These are phyloP conservation scores for Neofusicoccum ribis DNA, from an alignment of 2,329 filamentous ascomycete species.

Conservation along the genomic window DNA sequence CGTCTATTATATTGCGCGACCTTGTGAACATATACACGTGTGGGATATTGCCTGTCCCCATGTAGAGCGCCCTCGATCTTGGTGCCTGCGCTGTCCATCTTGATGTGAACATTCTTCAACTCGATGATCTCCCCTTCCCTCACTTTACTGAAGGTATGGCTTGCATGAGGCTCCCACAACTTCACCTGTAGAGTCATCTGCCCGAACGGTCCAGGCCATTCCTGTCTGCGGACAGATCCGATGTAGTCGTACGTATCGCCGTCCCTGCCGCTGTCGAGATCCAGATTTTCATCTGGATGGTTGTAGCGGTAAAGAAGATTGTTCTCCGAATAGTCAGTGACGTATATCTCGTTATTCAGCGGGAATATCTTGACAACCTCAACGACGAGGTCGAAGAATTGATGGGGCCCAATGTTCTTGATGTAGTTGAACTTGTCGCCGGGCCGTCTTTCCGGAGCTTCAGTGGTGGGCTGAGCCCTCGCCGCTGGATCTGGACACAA, in stretches of 20 bases:
- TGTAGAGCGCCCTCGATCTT: conserved; percentile 73
- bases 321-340: conserved; percentile 83
- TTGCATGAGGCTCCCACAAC: conserved; percentile 68
- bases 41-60: conserved; percentile 54
- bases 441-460: background rate
- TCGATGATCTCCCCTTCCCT: conserved; percentile 62
- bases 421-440: conserved; percentile 47
- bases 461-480: background rate
- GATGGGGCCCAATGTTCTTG: conserved; percentile 57
- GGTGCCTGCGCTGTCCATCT: conserved; percentile 38
- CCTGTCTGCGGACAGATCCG: conserved; percentile 33
- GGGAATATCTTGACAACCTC: conserved; percentile 65
- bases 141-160: conserved; percentile 58
- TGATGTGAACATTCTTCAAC: conserved; percentile 73
- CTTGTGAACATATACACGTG: conserved; percentile 60
- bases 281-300: conserved; percentile 34
- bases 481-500: background rate
- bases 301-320: conserved; percentile 59
- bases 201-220: conserved; percentile 76
- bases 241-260: conserved; percentile 61
- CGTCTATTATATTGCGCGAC: conserved; percentile 45
- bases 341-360: conserved; percentile 57
- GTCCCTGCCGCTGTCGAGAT: conserved; percentile 39
- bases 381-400: conserved; percentile 69
- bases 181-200: conserved; percentile 70